Evolutionary conservation across 192 early-diverging fungal genomes (phyloP), one percentile per base, ranked within the genome.

Genomic region (Anaeromyces robustus): DNA sequence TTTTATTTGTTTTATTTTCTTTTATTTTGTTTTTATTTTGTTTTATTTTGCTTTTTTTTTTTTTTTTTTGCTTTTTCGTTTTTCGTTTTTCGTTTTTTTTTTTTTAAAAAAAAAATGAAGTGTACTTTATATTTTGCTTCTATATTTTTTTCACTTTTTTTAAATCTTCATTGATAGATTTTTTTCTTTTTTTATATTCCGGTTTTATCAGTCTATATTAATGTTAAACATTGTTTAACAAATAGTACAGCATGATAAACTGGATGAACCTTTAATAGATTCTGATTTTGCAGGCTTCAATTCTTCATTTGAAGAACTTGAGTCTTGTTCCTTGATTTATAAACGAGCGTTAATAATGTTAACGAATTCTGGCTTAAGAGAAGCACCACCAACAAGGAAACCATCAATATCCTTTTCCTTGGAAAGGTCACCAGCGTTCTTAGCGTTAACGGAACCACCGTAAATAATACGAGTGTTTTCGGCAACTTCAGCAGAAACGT

Each of bases 301-400:
- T 18, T n/a, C 52, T n/a, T 68, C 7, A 68, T 68, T 68, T 68
- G 26, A 68, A 68, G 52, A 9, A 68, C 52, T 68, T 68, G 22
- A 22, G 28, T 22, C 26, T 68, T 68, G 22, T 4, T 18, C 52
- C 0, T 68, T 5, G 7, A 26, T 68, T 68, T 68, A 68, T 68
- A 68, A 68, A n/a, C 52, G 52, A 68, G 52, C 52, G 52, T 68
- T 68, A 11, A 68, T 68, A 22, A 96, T 96, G 30, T 88, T 88
- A 78, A 89, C 85, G 83, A 96, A 96, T 84, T 96, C 94, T 68
- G 92, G 92, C 89, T 98, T 98, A 84, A 99, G 92, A 32, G 93
- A 95, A 80, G 98, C 98, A 84, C 98, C 98, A 85, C 98, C 98
- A 79, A 99, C 97, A 78, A 99, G 89, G 95, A 99, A 99, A 80